These are phyloP conservation scores for Pleurotus pulmonarius DNA, from an alignment of 768 basidiomycete genomes.

Conservation along the genomic window DNA sequence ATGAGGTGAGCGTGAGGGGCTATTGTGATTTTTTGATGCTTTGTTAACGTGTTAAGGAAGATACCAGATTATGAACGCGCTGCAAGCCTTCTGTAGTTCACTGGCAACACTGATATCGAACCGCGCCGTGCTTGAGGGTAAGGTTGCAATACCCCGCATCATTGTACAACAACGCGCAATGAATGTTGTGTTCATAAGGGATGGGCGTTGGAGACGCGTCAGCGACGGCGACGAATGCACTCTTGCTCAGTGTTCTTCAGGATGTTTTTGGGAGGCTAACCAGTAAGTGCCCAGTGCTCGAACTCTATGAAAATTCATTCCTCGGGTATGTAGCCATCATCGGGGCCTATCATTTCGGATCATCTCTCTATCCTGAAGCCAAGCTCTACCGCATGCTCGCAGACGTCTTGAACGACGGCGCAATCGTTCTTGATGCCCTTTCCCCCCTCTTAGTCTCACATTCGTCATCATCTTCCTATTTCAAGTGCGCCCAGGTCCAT, in stretches of 20 bases:
- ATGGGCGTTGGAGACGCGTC: slow-evolving; percentile 69
- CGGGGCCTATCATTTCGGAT: slow-evolving; percentile 58
- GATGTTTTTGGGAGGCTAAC: slow-evolving; percentile 61
- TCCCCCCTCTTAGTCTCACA: slow-evolving; percentile 47
- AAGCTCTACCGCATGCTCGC: slow-evolving; percentile 68
- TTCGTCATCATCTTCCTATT: slow-evolving; percentile 18
- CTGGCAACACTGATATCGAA: slow-evolving; percentile 61
- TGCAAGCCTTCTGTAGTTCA: slow-evolving; percentile 71
- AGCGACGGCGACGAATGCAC: slow-evolving; percentile 61
- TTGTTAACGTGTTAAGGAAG: slow-evolving; percentile 26
- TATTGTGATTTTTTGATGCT: slow-evolving; percentile 2
- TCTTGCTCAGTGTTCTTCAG: slow-evolving; percentile 63
- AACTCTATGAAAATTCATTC: not conserved
- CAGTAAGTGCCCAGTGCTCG: slow-evolving; percentile 35
- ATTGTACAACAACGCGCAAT: not conserved
- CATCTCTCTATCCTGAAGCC: slow-evolving; percentile 64
- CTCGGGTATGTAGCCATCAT: slow-evolving; percentile 46
- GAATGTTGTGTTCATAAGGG: slow-evolving; percentile 27
- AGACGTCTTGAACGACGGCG: slow-evolving; percentile 60
- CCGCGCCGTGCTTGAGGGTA: slow-evolving; percentile 66
- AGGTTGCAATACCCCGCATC: not conserved
- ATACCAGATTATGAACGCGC: slow-evolving; percentile 62
- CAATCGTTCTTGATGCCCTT: slow-evolving; percentile 56
- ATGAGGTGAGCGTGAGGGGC: slow-evolving; percentile 34
- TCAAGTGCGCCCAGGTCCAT: not conserved